Percentiles rank a stretch among this genome's conserved stretches.
These are phyloP conservation scores for Globisporangium perplexum DNA, from an alignment of 352 stramenopile genomes.

Conservation along the genomic window DNA sequence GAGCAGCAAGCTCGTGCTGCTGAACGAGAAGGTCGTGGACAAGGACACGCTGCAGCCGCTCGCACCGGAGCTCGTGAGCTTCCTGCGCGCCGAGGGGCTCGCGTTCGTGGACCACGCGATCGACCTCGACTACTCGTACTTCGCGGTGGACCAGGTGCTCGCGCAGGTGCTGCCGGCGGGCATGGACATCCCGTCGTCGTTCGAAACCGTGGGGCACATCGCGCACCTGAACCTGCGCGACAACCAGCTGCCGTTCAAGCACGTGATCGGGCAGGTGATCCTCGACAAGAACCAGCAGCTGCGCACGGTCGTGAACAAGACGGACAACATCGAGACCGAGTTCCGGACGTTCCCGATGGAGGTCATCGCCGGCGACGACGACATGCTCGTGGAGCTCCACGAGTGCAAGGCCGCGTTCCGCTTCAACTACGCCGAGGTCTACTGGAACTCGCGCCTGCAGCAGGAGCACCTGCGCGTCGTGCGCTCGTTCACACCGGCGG, in stretches of 20 bases:
- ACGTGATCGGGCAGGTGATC: constrained; percentile 96
- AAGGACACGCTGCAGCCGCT: constrained; percentile 48
- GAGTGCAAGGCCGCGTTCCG: constrained; percentile 92
- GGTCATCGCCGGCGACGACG: constrained; percentile 86
- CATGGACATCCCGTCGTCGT: constrained; percentile 90
- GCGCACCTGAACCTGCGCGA: constrained; percentile 96
- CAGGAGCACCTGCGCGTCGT: constrained; percentile 94
- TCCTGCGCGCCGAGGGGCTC: constrained; percentile 50
- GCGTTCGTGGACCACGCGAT: constrained; percentile 62
- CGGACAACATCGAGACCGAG: constrained; percentile 91
- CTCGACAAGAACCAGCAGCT: constrained; percentile 97
- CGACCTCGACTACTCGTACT: constrained; percentile 77
- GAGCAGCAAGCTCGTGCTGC: constrained; percentile 63
- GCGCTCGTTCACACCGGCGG: constrained; percentile 42
- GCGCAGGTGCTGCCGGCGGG: constrained; percentile 72
- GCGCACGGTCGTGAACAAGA: constrained; percentile 97
- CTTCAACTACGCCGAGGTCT: constrained; percentile 96
- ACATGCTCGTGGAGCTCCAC: constrained; percentile 86
- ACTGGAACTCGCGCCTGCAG: constrained; percentile 96
- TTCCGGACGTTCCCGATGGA: constrained; percentile 98
- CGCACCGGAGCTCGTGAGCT: constrained; percentile 39
- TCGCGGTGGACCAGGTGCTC: constrained; percentile 76
- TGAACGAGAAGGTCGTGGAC: constrained; percentile 59
- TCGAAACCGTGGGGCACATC: constrained; percentile 96
- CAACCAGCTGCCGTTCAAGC: constrained; percentile 93